Evolutionary conservation across 164 flowering plant genomes (phyloP), one percentile per base, ranked within the genome.

Genomic region (grape (Vitis vinifera)): DNA sequence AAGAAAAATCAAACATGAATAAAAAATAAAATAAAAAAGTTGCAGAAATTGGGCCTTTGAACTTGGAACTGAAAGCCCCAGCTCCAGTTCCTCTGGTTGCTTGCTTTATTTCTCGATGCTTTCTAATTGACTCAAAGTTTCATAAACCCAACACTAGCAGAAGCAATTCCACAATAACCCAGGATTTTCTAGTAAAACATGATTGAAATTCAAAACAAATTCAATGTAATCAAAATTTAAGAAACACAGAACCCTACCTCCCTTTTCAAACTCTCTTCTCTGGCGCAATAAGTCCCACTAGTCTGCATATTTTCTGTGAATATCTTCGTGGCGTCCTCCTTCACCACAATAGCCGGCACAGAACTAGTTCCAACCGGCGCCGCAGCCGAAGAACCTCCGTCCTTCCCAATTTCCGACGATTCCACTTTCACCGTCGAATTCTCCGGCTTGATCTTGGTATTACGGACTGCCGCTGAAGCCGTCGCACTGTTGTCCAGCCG

Each of bases 241-340:
- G 47, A 27, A 8, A 61, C 10, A 59, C 30, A n/a, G 49, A 71
- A 59, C 11, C 13, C 31, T 66, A 89, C 98, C 91, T 96, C 99
- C 79, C 88, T 83, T 80, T 84, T 93, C 84, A 96, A 81, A 70
- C 81, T 87, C 83, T 96, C 98, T 75, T 96, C 98, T 68, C 99
- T 84, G 1, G 97, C 89, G 81, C 89, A 84, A 62, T 96, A 96
- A 68, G 99, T 97, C 9, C 98, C 99, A 77, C 97, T 88, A 10
- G 95, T 87, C 86, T 93, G 99, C 44, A 93, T 62, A 86, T 93
- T 93, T 57, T 96, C 98, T 0, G 99, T 89, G 70, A 90, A 91
- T 62, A 92, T 85, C 83, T 93, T 95, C 63, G 80, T 83, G 7
- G 84, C 64, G 31, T 93, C 97, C 67, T 96, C 99, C 84, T 96